phyloP scores from a whole-genome alignment of 164 flowering plant species.

The Warburgia ugandensis region DNA sequence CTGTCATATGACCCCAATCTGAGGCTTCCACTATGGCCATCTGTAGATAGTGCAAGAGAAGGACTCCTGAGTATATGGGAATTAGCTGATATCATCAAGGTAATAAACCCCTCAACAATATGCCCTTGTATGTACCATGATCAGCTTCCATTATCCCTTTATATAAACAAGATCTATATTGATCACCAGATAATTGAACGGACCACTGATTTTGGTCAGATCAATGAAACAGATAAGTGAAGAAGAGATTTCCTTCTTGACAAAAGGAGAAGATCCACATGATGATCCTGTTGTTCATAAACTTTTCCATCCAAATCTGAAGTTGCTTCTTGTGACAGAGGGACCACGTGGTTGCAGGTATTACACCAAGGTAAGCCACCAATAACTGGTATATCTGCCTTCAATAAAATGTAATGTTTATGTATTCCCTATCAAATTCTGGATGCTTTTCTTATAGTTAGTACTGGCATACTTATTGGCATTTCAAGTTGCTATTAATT shows the following conservation, averaged over 20 bases:
- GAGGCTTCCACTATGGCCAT: constrained; percentile 94
- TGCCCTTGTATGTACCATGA: background rate
- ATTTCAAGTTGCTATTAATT: no score
- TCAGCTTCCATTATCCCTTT: background rate
- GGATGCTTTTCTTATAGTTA: background rate
- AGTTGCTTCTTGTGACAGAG: constrained; percentile 86
- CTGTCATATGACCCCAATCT: constrained; percentile 95
- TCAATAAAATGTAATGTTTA: no score
- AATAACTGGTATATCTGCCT: background rate
- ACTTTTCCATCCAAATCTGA: constrained; percentile 78
- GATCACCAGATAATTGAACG: no score
- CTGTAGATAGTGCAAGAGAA: constrained; percentile 87
- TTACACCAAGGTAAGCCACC: constrained; percentile 68
- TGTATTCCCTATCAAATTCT: background rate
- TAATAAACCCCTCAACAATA: constrained; percentile 17
- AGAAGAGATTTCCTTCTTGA: constrained; percentile 79
- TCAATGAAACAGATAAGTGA: constrained; percentile 55
- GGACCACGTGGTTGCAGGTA: constrained; percentile 94
- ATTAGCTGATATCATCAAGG: constrained; percentile 89
- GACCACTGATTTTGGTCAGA: background rate
- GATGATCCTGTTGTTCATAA: constrained; percentile 81
- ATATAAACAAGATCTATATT: no score
- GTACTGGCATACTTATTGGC: background rate
- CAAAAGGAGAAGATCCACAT: constrained; percentile 84
- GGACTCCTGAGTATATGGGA: constrained; percentile 96